A percentile compares a stretch with the other conserved stretches of the same genome.
These are phyloP conservation scores for Heterobasidion irregulare DNA, from an alignment of 1,284 basidiomycete species.

Conservation along the genomic window DNA sequence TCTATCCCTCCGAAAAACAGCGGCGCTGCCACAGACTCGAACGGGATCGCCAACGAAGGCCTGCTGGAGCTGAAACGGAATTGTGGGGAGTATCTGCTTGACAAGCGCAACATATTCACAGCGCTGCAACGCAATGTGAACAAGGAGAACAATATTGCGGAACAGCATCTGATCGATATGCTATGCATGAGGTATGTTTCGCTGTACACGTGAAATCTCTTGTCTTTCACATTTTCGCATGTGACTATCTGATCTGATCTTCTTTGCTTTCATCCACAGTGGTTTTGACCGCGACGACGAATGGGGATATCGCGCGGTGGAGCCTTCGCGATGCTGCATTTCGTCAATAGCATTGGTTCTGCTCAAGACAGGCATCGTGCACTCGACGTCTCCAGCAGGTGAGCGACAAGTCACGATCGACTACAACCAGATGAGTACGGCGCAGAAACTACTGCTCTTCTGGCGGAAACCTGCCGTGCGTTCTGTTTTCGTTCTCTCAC, in stretches of 20 bases:
- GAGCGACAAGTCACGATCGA: slow-evolving; percentile 76
- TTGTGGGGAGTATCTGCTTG: slow-evolving; percentile 84
- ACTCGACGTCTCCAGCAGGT: slow-evolving; percentile 41
- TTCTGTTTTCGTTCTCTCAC: slow-evolving; percentile 13
- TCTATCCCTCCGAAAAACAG: slow-evolving; percentile 79
- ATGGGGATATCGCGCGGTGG: slow-evolving; percentile 95
- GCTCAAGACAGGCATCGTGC: slow-evolving; percentile 93
- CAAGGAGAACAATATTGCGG: slow-evolving; percentile 98
- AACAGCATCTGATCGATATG: slow-evolving; percentile 99
- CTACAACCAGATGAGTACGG: slow-evolving; percentile 90
- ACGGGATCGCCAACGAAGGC: slow-evolving; percentile 71
- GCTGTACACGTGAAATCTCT: neutral
- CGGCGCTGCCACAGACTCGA: slow-evolving; percentile 57
- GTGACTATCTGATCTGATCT: neutral
- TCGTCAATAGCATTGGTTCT: slow-evolving; percentile 96
- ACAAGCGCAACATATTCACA: slow-evolving; percentile 91
- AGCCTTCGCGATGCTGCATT: slow-evolving; percentile 94
- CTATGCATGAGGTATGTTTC: slow-evolving; percentile 89
- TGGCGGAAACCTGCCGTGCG: slow-evolving; percentile 97
- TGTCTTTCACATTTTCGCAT: neutral
- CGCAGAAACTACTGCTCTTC: slow-evolving; percentile 95
- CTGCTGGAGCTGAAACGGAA: slow-evolving; percentile 74
- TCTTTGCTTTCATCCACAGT: slow-evolving; percentile 31
- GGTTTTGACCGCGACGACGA: slow-evolving; percentile 94
- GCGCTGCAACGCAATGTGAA: slow-evolving; percentile 98